These are phyloP conservation scores for Schoenoplectus tabernaemontani DNA, from an alignment of 202 grass and related monocot genomes.

Conservation along the genomic window DNA sequence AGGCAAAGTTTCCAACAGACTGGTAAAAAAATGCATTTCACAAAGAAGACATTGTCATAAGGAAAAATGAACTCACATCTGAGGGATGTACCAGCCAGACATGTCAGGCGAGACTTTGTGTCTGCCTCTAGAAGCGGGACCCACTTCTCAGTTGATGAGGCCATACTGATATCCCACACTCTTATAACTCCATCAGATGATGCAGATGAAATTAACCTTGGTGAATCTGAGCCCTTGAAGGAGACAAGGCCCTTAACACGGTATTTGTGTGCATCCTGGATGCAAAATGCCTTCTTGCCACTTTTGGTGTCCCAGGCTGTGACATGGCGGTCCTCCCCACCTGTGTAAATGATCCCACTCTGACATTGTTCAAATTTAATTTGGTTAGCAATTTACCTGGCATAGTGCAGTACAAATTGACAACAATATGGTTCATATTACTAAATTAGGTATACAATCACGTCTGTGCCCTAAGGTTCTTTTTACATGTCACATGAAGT, in stretches of 20 bases:
- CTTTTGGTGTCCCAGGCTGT: constrained; percentile 73
- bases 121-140: constrained; percentile 63
- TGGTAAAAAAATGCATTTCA: background rate
- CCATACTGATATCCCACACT: constrained; percentile 75
- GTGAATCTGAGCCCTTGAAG: constrained; percentile 42
- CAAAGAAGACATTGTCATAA: background rate
- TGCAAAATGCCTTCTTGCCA: constrained; percentile 55
- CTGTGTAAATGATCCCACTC: constrained; percentile 61
- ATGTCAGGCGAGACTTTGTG: constrained; percentile 88
- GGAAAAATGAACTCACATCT: constrained; percentile 56
- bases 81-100: constrained; percentile 66
- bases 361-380: constrained; percentile 27
- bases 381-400: background rate
- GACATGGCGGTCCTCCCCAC: constrained; percentile 68
- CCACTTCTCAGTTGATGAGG: constrained; percentile 39
- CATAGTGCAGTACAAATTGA: background rate
- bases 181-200: constrained; percentile 76
- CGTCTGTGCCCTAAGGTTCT: background rate
- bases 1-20: background rate
- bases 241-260: constrained; percentile 71
- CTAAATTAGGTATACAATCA: background rate
- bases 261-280: constrained; percentile 60
- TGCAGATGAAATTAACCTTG: constrained; percentile 64
- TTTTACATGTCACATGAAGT: background rate
- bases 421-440: background rate